phyloP scores from a whole-genome alignment of 257 asterid genomes.

The Nicotiana benthamiana region DNA sequence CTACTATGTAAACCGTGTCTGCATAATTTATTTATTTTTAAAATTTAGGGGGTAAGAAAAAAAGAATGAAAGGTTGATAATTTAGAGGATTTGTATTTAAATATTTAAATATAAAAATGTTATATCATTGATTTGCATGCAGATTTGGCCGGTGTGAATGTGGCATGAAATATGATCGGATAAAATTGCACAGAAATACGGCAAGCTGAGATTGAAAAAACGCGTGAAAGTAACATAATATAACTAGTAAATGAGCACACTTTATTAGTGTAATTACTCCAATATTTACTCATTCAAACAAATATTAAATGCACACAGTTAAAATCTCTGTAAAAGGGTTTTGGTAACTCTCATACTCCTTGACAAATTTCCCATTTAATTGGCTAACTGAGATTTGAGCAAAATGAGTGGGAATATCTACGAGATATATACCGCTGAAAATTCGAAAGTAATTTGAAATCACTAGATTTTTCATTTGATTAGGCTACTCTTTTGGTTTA shows the following conservation, averaged over 20 bases:
- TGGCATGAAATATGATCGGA: too few species aligned
- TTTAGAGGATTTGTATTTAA: too few species aligned
- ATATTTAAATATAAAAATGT: too few species aligned
- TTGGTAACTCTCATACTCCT: background rate
- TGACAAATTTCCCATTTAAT: background rate
- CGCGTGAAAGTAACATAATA: background rate
- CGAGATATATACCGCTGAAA: background rate
- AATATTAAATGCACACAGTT: constrained; percentile 1
- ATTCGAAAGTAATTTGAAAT: background rate
- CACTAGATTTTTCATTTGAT: background rate
- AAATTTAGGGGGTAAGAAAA: too few species aligned
- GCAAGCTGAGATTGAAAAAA: background rate
- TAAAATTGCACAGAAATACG: too few species aligned
- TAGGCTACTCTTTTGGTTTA: background rate
- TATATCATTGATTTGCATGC: too few species aligned
- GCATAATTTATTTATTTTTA: too few species aligned
- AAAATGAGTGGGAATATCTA: background rate
- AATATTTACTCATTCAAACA: background rate
- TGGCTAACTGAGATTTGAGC: background rate
- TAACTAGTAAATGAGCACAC: background rate
- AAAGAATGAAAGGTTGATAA: too few species aligned
- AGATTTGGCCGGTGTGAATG: too few species aligned
- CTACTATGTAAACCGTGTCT: too few species aligned
- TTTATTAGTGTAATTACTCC: constrained; percentile 1
- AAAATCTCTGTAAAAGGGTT: background rate